Evolutionary conservation across 2,329 filamentous ascomycete genomes (phyloP), one percentile per base, ranked within the genome.

Genomic region (Pseudogymnoascus sp.): DNA sequence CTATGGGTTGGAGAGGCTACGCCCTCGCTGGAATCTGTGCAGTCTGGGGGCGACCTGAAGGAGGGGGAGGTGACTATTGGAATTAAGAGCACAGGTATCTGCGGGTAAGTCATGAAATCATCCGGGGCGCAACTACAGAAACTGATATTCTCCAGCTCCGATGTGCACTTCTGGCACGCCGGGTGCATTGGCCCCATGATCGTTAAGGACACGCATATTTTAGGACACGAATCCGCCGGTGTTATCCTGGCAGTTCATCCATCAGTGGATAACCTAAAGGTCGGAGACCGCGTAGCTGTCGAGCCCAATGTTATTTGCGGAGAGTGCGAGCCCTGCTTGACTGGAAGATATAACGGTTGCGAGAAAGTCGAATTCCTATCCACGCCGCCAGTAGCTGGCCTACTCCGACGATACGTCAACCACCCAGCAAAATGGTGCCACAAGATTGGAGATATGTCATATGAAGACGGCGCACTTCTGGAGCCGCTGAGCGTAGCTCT

Each of bases 151-250:
- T n/a, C 11, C 70, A 93, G 90, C 64, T 96, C 91, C 65, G 92
- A 97, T 76, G 88, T 97, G 63, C 93, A 97, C 78, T 97, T 97
- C 80, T 97, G 93, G 93, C 91, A 95, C 74, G 89, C 89, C 60
- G 93, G 93, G 68, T 90, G 90, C 79, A 97, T 97, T 73, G 93
- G 93, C 28, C 92, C 92, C 69, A 97, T 97, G 92, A 88, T 97
- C 67, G 93, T 97, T 59, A 83, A 84, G 69, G 89, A 84, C 72
- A 88, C 92, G 72, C 93, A 97, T 76, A 92, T 97, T 72, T 86
- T 97, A 18, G 93, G 93, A 68, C 93, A 97, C 80, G 93, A 97
- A 78, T 94, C 91, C 44, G 89, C 92, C 3, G 93, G 92, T 67
- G 87, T 88, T 71, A 77, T 97, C 65, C 83, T 97, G 68, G 89